Evolutionary conservation across 192 early-diverging fungal species (phyloP), one percentile per base, ranked within the genome.

Genomic region (Coemansia sp.): DNA sequence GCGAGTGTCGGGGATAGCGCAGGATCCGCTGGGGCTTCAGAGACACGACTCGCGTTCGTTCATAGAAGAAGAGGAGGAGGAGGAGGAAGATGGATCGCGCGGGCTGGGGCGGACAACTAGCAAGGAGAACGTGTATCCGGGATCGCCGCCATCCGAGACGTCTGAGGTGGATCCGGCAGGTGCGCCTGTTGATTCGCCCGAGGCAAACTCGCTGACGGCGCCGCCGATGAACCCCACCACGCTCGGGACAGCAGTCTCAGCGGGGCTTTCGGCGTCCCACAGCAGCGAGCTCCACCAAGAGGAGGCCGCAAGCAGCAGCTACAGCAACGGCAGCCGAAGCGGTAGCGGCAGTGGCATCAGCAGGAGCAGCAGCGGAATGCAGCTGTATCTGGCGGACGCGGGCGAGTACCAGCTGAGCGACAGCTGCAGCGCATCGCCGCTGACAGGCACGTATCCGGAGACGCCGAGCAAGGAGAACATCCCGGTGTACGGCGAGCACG

Each of bases 401-500:
- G 52, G 55, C 37, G 74, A 80, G 7, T 61, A 66, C 42, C 60
- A 56, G 16, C 57, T 62, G 41, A 51, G 51, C 43, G 62, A 71
- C 41, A 79, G 77, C 67, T 61, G 69, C 64, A 71, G 61, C 61
- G 61, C 68, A 22, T 79, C 77, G 26, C 77, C 69, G 26, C 41
- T 62, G 40, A 67, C 75, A 6, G 19, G 63, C 0, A 69, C 65
- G 22, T 77, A 72, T 45, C 75, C 80, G 0, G 80, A 82, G 63
- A 82, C 80, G 22, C 80, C 75, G 39, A 73, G 74, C 66, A 82
- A 82, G 62, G 80, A 82, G 60, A 82, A 82, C 62, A 77, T 82
- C 36, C 80, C 80, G 21, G 46, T 79, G 32, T 82, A 65, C 52
- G 45, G n/a, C 36, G 62, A 62, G 57, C 57, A 59, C n/a, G 57